Evolutionary conservation across 257 asterid genomes (phyloP).

Genomic region (Rubia yunnanensis): DNA sequence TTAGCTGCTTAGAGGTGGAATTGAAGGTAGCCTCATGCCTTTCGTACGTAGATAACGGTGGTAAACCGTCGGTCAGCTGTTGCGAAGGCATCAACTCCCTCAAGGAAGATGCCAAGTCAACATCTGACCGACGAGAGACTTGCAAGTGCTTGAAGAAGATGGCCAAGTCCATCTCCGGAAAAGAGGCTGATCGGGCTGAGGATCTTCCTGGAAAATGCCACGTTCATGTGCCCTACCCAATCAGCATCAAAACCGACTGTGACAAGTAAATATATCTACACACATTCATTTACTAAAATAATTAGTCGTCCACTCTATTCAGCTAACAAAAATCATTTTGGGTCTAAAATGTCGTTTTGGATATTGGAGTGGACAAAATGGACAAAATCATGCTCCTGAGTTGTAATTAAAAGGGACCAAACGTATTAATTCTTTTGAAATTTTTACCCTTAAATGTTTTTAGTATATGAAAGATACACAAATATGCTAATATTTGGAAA

Average conservation of each 20-base stretch:
- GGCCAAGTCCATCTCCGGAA: background rate
- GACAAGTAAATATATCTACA: slow-evolving; percentile 21
- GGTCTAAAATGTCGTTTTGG: too few relatives aligned
- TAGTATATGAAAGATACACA: too few relatives aligned
- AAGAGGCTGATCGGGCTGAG: slow-evolving; percentile 29
- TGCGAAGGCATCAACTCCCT: slow-evolving; percentile 14
- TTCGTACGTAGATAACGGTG: background rate
- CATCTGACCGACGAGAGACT: slow-evolving; percentile 7
- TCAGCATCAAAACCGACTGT: slow-evolving; percentile 53
- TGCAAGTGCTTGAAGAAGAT: slow-evolving; percentile 13
- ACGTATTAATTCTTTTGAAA: too few relatives aligned
- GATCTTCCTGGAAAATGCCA: slow-evolving; percentile 43
- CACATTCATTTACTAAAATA: too few relatives aligned
- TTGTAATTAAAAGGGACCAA: too few relatives aligned
- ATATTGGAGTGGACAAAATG: too few relatives aligned
- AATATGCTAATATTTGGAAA: too few relatives aligned
- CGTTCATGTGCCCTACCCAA: slow-evolving; percentile 44
- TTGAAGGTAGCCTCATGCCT: slow-evolving; percentile 9
- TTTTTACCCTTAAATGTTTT: too few relatives aligned
- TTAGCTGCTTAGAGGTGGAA: slow-evolving; percentile 7
- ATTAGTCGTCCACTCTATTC: too few relatives aligned
- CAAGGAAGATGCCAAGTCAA: background rate
- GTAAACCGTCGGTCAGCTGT: background rate
- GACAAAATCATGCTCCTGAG: too few relatives aligned
- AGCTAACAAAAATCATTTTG: too few relatives aligned